phyloP scores from a whole-genome alignment of 2,329 filamentous ascomycete genomes.

The Eutypa lata region DNA sequence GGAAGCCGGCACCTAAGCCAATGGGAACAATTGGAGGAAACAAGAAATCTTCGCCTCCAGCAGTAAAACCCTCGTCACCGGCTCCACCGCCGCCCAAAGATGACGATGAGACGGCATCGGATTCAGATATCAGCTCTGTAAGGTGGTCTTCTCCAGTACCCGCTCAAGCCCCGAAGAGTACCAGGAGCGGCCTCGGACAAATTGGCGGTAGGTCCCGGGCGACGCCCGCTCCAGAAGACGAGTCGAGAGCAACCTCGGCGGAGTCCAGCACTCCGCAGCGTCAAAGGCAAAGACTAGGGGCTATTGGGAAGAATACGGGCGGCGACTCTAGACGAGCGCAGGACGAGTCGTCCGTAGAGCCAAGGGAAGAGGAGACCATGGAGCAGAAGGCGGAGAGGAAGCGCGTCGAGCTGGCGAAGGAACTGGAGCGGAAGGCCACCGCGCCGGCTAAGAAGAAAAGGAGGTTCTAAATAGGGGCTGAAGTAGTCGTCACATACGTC shows the following conservation, averaged over 20 bases:
- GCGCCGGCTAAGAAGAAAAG: conserved; percentile 55
- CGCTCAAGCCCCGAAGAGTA: conserved; percentile 5
- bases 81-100: conserved; percentile 9
- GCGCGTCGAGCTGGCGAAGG: conserved; percentile 48
- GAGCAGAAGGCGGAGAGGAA: conserved; percentile 43
- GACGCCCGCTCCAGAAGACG: neutral
- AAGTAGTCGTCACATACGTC: no score
- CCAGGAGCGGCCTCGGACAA: conserved; percentile 6
- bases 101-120: conserved; percentile 22
- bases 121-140: conserved; percentile 15
- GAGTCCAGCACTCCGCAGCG: neutral
- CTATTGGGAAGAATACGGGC: conserved; percentile 1
- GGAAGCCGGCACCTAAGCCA: conserved; percentile 7
- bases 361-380: conserved; percentile 23
- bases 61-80: conserved; percentile 17
- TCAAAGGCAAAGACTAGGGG: neutral
- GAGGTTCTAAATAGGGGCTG: conserved; percentile 45
- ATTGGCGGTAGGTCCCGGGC: conserved; percentile 6
- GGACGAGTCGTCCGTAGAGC: neutral
- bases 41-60: conserved; percentile 23
- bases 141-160: conserved; percentile 2
- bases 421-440: conserved; percentile 47
- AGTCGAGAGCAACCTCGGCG: neutral
- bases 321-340: conserved; percentile 2
- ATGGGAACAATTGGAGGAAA: conserved; percentile 17